These are phyloP conservation scores for Penicillium brevicompactum DNA, from an alignment of 2,329 filamentous ascomycete genomes.

Conservation along the genomic window DNA sequence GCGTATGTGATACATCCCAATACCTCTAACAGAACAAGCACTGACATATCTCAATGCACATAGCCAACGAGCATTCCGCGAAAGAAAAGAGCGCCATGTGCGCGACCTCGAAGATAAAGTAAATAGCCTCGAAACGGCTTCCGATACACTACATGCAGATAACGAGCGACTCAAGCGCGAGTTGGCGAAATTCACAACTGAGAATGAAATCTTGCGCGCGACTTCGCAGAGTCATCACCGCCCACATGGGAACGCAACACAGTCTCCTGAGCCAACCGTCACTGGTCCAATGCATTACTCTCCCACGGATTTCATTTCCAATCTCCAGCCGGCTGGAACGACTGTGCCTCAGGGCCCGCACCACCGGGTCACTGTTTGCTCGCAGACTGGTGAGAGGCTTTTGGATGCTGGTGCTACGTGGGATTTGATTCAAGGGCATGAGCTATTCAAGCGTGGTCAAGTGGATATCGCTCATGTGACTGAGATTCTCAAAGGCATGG, in stretches of 20 bases:
- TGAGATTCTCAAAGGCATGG: slow-evolving; percentile 72
- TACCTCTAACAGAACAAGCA: background rate
- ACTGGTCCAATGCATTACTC: slow-evolving; percentile 72
- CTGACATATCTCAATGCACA: slow-evolving; percentile 2
- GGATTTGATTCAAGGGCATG: slow-evolving; percentile 84
- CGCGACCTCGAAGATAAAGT: slow-evolving; percentile 90
- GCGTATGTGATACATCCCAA: slow-evolving; percentile 58
- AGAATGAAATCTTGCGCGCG: slow-evolving; percentile 89
- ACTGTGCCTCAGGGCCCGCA: slow-evolving; percentile 33
- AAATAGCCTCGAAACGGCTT: slow-evolving; percentile 71
- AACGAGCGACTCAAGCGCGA: slow-evolving; percentile 86
- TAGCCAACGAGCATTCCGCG: slow-evolving; percentile 93
- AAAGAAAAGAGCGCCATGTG: slow-evolving; percentile 92
- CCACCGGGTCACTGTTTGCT: slow-evolving; percentile 69
- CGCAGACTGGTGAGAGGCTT: slow-evolving; percentile 66
- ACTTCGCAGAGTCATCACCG: slow-evolving; percentile 58
- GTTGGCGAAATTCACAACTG: slow-evolving; percentile 79
- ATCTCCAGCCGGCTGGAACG: slow-evolving; percentile 55
- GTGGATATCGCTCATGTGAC: slow-evolving; percentile 82
- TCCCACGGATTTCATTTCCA: slow-evolving; percentile 71
- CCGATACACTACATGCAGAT: slow-evolving; percentile 72
- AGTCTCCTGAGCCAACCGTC: slow-evolving; percentile 46
- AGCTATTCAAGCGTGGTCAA: slow-evolving; percentile 72
- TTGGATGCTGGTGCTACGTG: slow-evolving; percentile 79
- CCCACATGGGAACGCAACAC: slow-evolving; percentile 43